Evolutionary conservation across 2,329 filamentous ascomycete genomes (phyloP).

Genomic region (Thielaviopsis punctulata): DNA sequence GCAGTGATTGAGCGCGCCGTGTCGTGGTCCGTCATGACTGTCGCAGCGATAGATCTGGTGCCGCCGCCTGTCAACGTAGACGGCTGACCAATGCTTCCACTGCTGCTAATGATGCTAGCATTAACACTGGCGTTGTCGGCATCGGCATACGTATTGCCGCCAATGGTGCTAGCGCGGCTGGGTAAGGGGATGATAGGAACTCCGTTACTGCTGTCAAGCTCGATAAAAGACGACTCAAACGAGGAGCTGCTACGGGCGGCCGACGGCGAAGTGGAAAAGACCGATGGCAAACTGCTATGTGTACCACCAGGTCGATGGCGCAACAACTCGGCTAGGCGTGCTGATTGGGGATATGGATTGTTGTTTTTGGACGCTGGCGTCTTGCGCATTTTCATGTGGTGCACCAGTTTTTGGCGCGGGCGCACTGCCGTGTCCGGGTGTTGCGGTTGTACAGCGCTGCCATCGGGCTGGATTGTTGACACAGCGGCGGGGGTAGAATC

Average conservation of each 20-base stretch:
- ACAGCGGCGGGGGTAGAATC: neutral
- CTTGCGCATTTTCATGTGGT: slow-evolving; percentile 12
- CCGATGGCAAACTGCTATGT: slow-evolving; percentile 10
- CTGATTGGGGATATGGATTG: slow-evolving; percentile 82
- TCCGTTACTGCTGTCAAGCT: slow-evolving; percentile 8
- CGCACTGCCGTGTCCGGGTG: neutral
- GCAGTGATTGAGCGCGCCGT: slow-evolving; percentile 57
- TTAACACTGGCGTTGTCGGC: slow-evolving; percentile 8
- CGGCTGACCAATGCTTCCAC: slow-evolving; percentile 23
- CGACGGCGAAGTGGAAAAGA: slow-evolving; percentile 7
- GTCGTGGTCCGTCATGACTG: slow-evolving; percentile 69
- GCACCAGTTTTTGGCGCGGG: slow-evolving; percentile 7
- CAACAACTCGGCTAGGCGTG: slow-evolving; percentile 25
- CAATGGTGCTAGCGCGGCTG: slow-evolving; percentile 29
- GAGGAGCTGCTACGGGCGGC: slow-evolving; percentile 7
- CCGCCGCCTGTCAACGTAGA: slow-evolving; percentile 37
- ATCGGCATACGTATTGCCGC: slow-evolving; percentile 15
- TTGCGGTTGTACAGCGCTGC: neutral
- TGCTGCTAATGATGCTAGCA: slow-evolving; percentile 10
- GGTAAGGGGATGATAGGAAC: slow-evolving; percentile 15
- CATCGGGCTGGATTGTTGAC: neutral
- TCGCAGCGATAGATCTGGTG: slow-evolving; percentile 58
- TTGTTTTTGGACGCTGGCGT: slow-evolving; percentile 49
- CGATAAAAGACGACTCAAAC: slow-evolving; percentile 10
- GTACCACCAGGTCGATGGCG: slow-evolving; percentile 6